A percentile compares a stretch with the other conserved stretches of the same genome.
These are phyloP conservation scores for Ophiostoma sp. DNA, from an alignment of 2,329 filamentous ascomycete species.

Conservation along the genomic window DNA sequence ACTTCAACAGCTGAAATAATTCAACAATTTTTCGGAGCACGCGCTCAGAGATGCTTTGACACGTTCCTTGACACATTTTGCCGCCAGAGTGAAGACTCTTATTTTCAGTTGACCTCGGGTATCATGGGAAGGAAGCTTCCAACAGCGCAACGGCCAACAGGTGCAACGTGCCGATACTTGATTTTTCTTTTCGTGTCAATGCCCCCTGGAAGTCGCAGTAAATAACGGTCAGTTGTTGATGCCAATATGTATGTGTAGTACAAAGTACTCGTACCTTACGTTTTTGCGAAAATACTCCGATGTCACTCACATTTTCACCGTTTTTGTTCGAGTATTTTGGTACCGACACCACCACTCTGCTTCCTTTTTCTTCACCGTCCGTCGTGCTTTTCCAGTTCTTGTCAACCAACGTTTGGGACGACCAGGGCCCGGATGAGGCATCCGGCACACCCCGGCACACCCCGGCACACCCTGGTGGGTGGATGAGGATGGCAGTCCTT, in stretches of 20 bases:
- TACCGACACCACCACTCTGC: neutral
- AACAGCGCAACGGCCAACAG: neutral
- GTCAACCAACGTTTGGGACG: neutral
- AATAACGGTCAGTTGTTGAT: neutral
- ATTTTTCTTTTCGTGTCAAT: neutral
- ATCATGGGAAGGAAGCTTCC: neutral
- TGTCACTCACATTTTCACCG: neutral
- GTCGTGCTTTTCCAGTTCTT: neutral
- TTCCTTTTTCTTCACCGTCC: neutral
- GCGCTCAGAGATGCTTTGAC: neutral
- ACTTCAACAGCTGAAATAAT: neutral
- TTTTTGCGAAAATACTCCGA: neutral
- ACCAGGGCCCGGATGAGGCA: neutral
- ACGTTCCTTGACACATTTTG: neutral
- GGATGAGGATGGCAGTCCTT: neutral
- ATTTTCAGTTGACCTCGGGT: neutral
- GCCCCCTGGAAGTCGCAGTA: neutral
- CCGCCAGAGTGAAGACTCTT: neutral
- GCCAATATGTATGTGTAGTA: neutral
- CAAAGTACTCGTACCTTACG: neutral
- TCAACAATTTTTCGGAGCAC: neutral
- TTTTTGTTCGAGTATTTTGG: neutral
- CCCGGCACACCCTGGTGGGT: neutral
- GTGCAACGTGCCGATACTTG: neutral
- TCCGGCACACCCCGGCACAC: conserved; percentile 11